Evolutionary conservation across 768 basidiomycete species (phyloP).

Genomic region (Leccinum boreale): DNA sequence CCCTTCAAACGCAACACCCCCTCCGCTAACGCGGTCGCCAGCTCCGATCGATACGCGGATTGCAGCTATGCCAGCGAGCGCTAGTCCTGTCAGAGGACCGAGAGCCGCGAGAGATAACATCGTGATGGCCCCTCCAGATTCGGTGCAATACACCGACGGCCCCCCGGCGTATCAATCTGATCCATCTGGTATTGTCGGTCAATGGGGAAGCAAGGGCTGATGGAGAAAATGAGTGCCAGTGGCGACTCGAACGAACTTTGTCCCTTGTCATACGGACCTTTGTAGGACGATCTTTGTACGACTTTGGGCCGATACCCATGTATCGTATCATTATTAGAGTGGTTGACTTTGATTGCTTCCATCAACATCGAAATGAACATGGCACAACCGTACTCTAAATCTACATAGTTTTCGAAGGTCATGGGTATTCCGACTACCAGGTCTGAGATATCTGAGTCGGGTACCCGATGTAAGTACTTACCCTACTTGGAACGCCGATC

Average conservation of each 20-base stretch:
- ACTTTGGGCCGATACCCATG: conserved; percentile 22
- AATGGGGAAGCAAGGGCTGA: conserved; percentile 48
- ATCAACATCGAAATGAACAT: not conserved
- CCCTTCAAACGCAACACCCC: conserved; percentile 19
- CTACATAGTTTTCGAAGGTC: too few relatives aligned
- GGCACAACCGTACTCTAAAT: not conserved
- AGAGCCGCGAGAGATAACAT: conserved; percentile 32
- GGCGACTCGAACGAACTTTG: not conserved
- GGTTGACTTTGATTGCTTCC: not conserved
- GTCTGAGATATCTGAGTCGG: not conserved
- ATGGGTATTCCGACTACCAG: not conserved
- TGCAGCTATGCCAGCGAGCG: conserved; percentile 21
- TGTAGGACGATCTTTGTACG: conserved; percentile 11
- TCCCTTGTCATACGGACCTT: conserved; percentile 17
- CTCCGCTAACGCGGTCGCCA: conserved; percentile 36
- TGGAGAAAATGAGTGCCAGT: not conserved
- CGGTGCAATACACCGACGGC: conserved; percentile 42
- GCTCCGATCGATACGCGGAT: conserved; percentile 39
- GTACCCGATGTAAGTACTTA: too few relatives aligned
- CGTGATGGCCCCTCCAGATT: conserved; percentile 22
- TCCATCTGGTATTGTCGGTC: conserved; percentile 43
- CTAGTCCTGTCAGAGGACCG: conserved; percentile 45
- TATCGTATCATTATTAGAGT: conserved; percentile 12
- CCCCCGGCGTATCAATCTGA: conserved; percentile 69
- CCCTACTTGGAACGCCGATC: not conserved